Evolutionary conservation across 129 eudicot species (phyloP).

Genomic region (Solidago caesia): DNA sequence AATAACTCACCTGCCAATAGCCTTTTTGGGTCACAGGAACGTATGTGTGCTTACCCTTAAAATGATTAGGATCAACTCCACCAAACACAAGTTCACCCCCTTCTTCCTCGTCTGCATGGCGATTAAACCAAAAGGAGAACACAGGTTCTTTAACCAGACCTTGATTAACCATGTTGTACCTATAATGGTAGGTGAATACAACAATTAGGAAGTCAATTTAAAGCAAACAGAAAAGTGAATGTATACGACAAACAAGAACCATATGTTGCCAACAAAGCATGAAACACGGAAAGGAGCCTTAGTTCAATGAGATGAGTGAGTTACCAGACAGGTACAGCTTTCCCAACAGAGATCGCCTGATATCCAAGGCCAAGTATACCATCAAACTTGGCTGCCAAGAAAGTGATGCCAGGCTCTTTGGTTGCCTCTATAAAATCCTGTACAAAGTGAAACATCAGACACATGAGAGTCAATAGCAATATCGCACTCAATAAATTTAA

Average conservation of each 20-base stretch:
- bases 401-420: conserved; percentile 84
- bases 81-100: conserved; percentile 98
- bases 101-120: conserved; percentile 69
- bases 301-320: background rate
- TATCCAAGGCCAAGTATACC: conserved; percentile 96
- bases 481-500: background rate
- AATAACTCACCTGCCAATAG: conserved; percentile 84
- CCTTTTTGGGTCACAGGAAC: conserved; percentile 93
- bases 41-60: conserved; percentile 82
- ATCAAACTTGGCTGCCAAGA: conserved; percentile 93
- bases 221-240: background rate
- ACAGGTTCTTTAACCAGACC: conserved; percentile 86
- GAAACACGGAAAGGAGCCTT: conserved; percentile 10
- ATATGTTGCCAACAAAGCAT: conserved; percentile 1
- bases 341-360: conserved; percentile 84
- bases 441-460: conserved; percentile 20
- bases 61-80: conserved; percentile 89
- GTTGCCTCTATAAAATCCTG: conserved; percentile 94
- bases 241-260: conserved; percentile 11
- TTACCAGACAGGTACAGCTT: conserved; percentile 91
- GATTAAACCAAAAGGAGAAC: conserved; percentile 95
- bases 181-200: conserved; percentile 21
- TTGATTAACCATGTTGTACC: conserved; percentile 96
- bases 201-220: background rate
- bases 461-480: background rate